Evolutionary conservation across 257 asterid species (phyloP), one percentile per base, ranked within the genome.

Genomic region (Ballota nigra): DNA sequence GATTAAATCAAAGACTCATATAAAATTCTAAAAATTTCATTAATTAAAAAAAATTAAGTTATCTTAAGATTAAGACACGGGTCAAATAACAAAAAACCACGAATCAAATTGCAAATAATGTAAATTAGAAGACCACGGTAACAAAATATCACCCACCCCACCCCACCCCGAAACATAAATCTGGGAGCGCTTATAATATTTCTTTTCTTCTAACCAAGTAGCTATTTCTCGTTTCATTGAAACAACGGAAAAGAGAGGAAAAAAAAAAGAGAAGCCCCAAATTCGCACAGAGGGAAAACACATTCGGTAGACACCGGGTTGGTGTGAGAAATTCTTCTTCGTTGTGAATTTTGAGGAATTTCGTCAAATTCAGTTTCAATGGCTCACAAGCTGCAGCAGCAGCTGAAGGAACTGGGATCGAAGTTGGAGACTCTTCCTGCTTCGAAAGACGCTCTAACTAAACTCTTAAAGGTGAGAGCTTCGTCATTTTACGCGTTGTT

Each of bases 311-410:
- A 8, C 43, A 65, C 80, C 28, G 41, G 28, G 77, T 36, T 70
- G 75, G 69, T 57, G 67, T 61, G 71, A 53, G 36, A 16, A 55
- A 66, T 19, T 38, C 75, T 31, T 36, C 45, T 55, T 49, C 64
- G 19, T 45, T 22, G 26, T 71, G 53, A 60, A 57, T 47, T 58
- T 67, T 71, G 74, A 78, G 57, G 55, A 31, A 72, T 72, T 73
- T 62, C 62, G 56, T 5, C 11, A 70, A 77, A 63, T 70, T 69
- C 57, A 4, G 61, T 55, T 31, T 31, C 81, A 60, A 91, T 91
- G 97, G 90, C 89, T 63, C 79, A 81, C 2, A 86, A 85, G 85
- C 85, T 86, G 83, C 89, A 85, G 80, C 86, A 83, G 83, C 96
- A 87, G 87, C 87, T 94, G 71, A 76, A 73, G 20, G 95, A 87